These are phyloP conservation scores for Ajuga chamaepitys DNA, from an alignment of 257 asterid genomes.

Conservation along the genomic window DNA sequence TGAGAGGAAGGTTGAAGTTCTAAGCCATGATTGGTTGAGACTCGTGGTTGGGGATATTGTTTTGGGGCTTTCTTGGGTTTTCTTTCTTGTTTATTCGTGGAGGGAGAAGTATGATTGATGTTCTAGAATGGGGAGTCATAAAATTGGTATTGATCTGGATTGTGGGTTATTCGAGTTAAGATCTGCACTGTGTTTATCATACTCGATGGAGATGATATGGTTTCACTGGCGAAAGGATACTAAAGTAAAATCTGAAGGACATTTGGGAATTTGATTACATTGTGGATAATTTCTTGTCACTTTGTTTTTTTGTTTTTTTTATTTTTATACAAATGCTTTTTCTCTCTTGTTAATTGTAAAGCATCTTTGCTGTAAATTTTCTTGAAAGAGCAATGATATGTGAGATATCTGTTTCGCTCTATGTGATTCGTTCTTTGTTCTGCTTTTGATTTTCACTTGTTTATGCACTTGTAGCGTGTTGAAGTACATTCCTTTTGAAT, in stretches of 20 bases:
- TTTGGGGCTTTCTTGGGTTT: constrained; percentile 76
- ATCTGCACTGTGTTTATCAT: constrained; percentile 1
- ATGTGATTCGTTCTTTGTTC: background rate
- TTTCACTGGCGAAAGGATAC: background rate
- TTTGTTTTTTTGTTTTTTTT: background rate
- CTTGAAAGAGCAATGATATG: constrained; percentile 17
- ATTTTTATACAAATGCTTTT: constrained; percentile 4
- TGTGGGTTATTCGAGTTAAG: background rate
- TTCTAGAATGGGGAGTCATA: no score
- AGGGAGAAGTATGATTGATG: constrained; percentile 83
- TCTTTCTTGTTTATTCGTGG: constrained; percentile 78
- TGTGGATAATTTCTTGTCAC: constrained; percentile 14
- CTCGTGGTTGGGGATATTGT: constrained; percentile 68
- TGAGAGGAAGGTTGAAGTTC: constrained; percentile 76
- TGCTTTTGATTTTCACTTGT: background rate
- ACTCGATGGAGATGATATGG: background rate
- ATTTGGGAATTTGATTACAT: constrained; percentile 12
- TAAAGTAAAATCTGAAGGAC: background rate
- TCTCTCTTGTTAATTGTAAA: constrained; percentile 7
- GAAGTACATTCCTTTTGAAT: background rate
- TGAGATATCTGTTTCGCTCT: background rate
- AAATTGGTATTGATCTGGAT: constrained; percentile 2
- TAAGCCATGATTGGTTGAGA: constrained; percentile 85
- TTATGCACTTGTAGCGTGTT: background rate
- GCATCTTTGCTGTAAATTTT: constrained; percentile 20